A percentile compares a stretch with the other conserved stretches of the same genome.
These are phyloP conservation scores for Ramalina intermedia DNA, from an alignment of 495 filamentous ascomycete genomes.

Conservation along the genomic window DNA sequence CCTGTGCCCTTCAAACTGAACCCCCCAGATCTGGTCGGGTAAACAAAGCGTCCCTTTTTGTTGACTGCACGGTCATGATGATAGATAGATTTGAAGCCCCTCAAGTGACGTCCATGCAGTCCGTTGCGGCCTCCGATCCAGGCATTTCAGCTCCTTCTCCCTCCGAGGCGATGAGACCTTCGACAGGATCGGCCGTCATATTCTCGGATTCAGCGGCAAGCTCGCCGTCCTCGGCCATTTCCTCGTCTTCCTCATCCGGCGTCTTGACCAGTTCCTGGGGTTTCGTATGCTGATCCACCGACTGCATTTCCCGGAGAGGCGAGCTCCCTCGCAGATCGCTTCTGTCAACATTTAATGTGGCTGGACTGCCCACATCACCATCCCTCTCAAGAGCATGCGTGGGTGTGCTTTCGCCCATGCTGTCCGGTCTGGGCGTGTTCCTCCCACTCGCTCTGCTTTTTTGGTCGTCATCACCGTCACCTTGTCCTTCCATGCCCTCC, in stretches of 20 bases:
- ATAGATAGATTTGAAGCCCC: not conserved
- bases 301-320: slow-evolving; percentile 28
- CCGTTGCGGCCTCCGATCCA: slow-evolving; percentile 35
- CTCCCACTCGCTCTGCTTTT: slow-evolving; percentile 37
- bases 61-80: not conserved
- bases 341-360: slow-evolving; percentile 25
- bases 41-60: too few species aligned
- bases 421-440: slow-evolving; percentile 54
- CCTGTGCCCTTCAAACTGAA: too few species aligned
- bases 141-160: slow-evolving; percentile 34
- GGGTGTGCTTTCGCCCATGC: slow-evolving; percentile 32
- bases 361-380: slow-evolving; percentile 21
- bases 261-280: slow-evolving; percentile 12
- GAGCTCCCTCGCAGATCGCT: slow-evolving; percentile 19
- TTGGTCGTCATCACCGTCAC: slow-evolving; percentile 55
- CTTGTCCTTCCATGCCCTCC: slow-evolving; percentile 64
- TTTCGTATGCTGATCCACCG: slow-evolving; percentile 21
- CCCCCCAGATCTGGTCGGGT: too few species aligned
- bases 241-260: slow-evolving; percentile 28
- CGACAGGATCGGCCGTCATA: slow-evolving; percentile 20
- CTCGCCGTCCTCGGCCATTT: slow-evolving; percentile 54
- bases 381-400: slow-evolving; percentile 30
- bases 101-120: slow-evolving; percentile 59
- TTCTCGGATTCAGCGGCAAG: slow-evolving; percentile 28
- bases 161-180: slow-evolving; percentile 25